Conservation (phyloP, 202 grass and related monocot genomes). For the Cymbopogon flexuosus region DNA sequence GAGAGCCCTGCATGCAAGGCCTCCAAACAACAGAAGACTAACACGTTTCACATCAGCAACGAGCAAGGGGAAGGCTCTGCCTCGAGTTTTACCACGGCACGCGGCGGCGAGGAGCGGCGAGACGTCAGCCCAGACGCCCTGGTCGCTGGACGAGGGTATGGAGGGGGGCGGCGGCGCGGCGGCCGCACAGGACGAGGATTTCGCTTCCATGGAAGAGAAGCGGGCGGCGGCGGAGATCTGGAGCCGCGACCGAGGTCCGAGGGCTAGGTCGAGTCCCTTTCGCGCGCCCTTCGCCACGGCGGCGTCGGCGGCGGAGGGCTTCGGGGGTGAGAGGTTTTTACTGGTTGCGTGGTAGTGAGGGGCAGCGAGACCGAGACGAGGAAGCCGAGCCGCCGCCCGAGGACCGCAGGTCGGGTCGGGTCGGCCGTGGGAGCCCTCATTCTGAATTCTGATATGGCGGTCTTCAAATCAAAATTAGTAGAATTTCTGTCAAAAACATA, state of each 20-base stretch:
- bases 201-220: conserved; percentile 33
- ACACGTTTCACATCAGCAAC: not conserved
- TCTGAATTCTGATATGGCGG: no score
- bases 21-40: not conserved
- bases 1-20: not conserved
- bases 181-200: conserved; percentile 19
- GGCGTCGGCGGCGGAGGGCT: not conserved
- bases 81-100: conserved; percentile 59
- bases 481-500: not conserved
- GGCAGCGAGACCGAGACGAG: not conserved
- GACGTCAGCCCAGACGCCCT: conserved; percentile 63
- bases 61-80: not conserved
- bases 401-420: not conserved
- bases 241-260: not conserved
- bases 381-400: not conserved
- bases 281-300: not conserved
- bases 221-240: conserved; percentile 25
- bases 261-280: not conserved
- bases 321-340: not conserved
- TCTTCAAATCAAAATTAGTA: not conserved
- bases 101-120: conserved; percentile 63
- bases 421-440: not conserved
- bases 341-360: not conserved
- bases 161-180: conserved; percentile 28
- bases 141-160: conserved; percentile 45